Percentiles rank a stretch among this genome's conserved stretches.
phyloP scores from a whole-genome alignment of 257 asterid species.

The Gentiana dahurica region DNA sequence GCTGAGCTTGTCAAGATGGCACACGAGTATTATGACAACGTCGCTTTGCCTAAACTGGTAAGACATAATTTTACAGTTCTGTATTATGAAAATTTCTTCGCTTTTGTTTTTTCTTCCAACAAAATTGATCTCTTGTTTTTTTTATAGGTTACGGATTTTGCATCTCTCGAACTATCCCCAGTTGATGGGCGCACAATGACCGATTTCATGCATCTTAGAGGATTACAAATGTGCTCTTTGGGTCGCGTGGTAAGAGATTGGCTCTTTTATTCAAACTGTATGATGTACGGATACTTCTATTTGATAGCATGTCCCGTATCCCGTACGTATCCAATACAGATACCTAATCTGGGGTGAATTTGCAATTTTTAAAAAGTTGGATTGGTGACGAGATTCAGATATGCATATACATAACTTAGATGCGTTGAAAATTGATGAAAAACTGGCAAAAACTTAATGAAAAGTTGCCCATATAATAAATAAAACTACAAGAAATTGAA shows the following conservation, averaged over 20 bases:
- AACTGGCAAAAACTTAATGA: no score
- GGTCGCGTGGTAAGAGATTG: conserved; percentile 59
- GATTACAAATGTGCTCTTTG: conserved; percentile 65
- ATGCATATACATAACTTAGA: no score
- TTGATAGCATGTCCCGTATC: no score
- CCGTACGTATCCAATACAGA: no score
- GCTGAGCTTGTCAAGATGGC: conserved; percentile 74
- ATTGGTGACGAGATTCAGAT: no score
- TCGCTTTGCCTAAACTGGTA: conserved; percentile 73
- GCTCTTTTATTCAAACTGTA: not conserved
- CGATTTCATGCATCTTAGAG: conserved; percentile 86
- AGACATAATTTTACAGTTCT: conserved; percentile 7
- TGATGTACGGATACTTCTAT: no score
- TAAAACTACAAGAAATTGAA: no score
- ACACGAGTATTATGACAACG: conserved; percentile 53
- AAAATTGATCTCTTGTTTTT: conserved; percentile 1
- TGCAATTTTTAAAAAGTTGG: no score
- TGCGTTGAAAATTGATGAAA: no score
- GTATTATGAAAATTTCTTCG: not conserved
- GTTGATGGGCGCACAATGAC: conserved; percentile 81
- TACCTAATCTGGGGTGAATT: no score
- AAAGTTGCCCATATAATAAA: no score
- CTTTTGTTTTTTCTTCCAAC: conserved; percentile 4
- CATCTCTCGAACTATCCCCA: conserved; percentile 78
- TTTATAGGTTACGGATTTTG: conserved; percentile 76